Conservation (phyloP, 805 yeast species). For the Vanderwaltozyma verrucispora region DNA sequence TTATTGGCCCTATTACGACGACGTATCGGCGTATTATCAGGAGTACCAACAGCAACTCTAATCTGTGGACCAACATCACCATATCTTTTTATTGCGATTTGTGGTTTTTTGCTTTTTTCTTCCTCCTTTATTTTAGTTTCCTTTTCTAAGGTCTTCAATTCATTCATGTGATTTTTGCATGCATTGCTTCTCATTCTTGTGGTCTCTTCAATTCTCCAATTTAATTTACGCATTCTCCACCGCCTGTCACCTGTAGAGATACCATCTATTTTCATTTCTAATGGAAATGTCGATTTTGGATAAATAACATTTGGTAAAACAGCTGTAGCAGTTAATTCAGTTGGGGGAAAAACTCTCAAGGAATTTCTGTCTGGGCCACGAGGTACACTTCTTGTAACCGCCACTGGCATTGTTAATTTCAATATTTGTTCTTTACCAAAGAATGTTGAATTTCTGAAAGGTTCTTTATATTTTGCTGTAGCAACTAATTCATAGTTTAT, state of each 20-base stretch:
- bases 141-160: constrained; percentile 30
- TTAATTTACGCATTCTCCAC: constrained; percentile 87
- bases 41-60: constrained; percentile 27
- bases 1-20: neutral
- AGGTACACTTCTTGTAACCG: constrained; percentile 65
- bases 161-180: constrained; percentile 47
- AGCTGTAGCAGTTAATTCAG: constrained; percentile 79
- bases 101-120: constrained; percentile 29
- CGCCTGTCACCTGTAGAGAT: constrained; percentile 47
- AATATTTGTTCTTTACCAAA: constrained; percentile 29
- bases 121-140: constrained; percentile 27
- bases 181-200: constrained; percentile 49
- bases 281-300: constrained; percentile 77
- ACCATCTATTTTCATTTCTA: constrained; percentile 75
- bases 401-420: constrained; percentile 48
- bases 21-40: constrained; percentile 19
- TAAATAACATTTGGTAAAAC: constrained; percentile 80
- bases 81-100: constrained; percentile 27
- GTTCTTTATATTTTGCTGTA: constrained; percentile 34
- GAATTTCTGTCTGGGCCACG: constrained; percentile 81
- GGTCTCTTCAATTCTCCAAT: constrained; percentile 83
- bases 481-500: constrained; percentile 76
- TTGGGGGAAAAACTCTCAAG: constrained; percentile 89
- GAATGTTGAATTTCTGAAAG: constrained; percentile 6
- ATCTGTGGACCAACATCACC: constrained; percentile 32